Percentiles rank a stretch among this genome's conserved stretches.
phyloP scores from a whole-genome alignment of 1,284 basidiomycete species.

The Cystobasidium pallidum region DNA sequence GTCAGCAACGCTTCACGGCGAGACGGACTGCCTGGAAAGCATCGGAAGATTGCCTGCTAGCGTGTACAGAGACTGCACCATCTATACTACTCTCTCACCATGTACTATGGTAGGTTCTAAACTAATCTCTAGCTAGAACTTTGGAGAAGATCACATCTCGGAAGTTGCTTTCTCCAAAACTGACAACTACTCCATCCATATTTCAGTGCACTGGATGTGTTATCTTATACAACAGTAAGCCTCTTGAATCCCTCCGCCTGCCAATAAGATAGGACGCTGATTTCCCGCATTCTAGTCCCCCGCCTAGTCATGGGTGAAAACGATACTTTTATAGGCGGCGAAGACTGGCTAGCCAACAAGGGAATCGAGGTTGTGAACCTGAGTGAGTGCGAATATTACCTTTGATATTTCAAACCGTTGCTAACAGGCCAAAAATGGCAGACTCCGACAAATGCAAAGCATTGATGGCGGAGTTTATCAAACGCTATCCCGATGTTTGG shows the following conservation, averaged over 20 bases:
- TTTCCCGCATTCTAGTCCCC: constrained; percentile 37
- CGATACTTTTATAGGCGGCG: constrained; percentile 52
- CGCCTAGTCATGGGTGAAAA: constrained; percentile 54
- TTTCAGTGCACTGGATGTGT: constrained; percentile 46
- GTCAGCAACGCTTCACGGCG: constrained; percentile 33
- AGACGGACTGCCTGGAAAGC: constrained; percentile 51
- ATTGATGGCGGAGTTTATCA: constrained; percentile 52
- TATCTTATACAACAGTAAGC: constrained; percentile 45
- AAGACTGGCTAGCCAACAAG: constrained; percentile 47
- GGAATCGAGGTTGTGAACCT: constrained; percentile 53
- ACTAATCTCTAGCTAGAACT: neutral
- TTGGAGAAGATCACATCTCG: neutral
- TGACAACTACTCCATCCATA: neutral
- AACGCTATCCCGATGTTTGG: constrained; percentile 50
- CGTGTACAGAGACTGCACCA: constrained; percentile 52
- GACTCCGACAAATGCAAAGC: constrained; percentile 49
- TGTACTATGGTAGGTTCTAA: constrained; percentile 13
- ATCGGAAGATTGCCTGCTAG: constrained; percentile 50
- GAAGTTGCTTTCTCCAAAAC: neutral
- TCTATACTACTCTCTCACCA: constrained; percentile 36
- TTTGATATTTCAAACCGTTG: neutral
- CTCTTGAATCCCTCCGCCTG: too few species aligned
- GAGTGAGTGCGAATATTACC: constrained; percentile 11
- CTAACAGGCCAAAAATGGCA: neutral
- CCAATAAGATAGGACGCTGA: neutral